Evolutionary conservation across 768 basidiomycete species (phyloP).

Genomic region (Candolleomyces eurysporus): DNA sequence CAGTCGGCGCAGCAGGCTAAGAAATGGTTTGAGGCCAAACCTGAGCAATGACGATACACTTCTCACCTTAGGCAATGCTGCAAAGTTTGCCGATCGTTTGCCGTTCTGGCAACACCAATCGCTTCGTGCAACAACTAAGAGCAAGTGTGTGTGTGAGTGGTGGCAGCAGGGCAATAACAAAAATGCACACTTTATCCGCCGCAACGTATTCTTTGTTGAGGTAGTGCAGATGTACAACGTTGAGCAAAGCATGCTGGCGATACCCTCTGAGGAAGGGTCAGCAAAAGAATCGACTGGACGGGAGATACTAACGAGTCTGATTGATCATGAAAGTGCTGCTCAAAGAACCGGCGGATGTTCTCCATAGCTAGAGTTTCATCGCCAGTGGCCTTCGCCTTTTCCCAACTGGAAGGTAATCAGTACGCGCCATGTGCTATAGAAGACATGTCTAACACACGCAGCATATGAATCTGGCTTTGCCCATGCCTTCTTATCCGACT

Average conservation of each 20-base stretch:
- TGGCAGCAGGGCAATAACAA: background rate
- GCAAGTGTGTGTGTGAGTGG: background rate
- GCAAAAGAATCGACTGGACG: background rate
- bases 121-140: constrained; percentile 71
- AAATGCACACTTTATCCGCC: constrained; percentile 54
- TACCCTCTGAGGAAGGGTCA: constrained; percentile 49
- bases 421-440: background rate
- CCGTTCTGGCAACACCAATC: constrained; percentile 71
- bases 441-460: constrained; percentile 39
- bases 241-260: constrained; percentile 78
- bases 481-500: constrained; percentile 63
- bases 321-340: constrained; percentile 78
- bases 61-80: constrained; percentile 77
- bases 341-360: constrained; percentile 75
- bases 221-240: constrained; percentile 78
- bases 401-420: constrained; percentile 48
- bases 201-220: constrained; percentile 64
- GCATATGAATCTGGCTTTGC: constrained; percentile 61
- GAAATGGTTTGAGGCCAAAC: constrained; percentile 5
- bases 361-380: constrained; percentile 71
- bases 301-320: constrained; percentile 68
- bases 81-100: constrained; percentile 66
- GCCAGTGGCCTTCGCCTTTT: constrained; percentile 59
- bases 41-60: background rate
- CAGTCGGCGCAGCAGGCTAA: constrained; percentile 70